Conservation (phyloP, 371 early-diverging fungal genomes). For the Mucor piriformis region DNA sequence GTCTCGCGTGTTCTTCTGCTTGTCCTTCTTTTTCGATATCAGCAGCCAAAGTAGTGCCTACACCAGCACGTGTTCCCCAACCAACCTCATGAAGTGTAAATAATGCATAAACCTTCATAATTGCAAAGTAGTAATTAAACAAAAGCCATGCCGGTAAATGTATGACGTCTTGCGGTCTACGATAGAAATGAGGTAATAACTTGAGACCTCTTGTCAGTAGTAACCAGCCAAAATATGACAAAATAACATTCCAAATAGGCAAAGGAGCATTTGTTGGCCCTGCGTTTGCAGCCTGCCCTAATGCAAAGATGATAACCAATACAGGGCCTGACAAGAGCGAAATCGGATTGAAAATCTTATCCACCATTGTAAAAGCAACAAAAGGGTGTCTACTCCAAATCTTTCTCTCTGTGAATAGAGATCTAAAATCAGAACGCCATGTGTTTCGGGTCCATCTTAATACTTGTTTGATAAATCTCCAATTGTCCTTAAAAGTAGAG, state of each 20-base stretch:
- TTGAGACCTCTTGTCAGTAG: conserved; percentile 69
- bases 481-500: conserved; percentile 78
- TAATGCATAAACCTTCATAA: conserved; percentile 72
- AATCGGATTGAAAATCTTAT: conserved; percentile 75
- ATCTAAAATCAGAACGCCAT: conserved; percentile 73
- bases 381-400: conserved; percentile 73
- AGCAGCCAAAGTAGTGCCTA: conserved; percentile 42
- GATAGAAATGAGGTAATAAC: conserved; percentile 67
- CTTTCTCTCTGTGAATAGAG: conserved; percentile 61
- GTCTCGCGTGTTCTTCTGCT: background rate
- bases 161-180: conserved; percentile 66
- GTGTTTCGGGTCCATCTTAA: conserved; percentile 78
- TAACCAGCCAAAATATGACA: conserved; percentile 68
- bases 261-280: conserved; percentile 31
- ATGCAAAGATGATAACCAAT: conserved; percentile 49
- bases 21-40: conserved; percentile 30
- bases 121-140: conserved; percentile 73
- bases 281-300: conserved; percentile 21
- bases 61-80: conserved; percentile 74
- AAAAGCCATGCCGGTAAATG: conserved; percentile 68
- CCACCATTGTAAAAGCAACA: conserved; percentile 76
- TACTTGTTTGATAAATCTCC: conserved; percentile 75
- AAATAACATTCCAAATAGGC: conserved; percentile 59
- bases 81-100: conserved; percentile 72
- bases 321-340: conserved; percentile 73